Percentiles rank a stretch among this genome's conserved stretches.
Evolutionary conservation across 352 stramenopile genomes (phyloP).

Genomic region (Thalassiosira exigua): DNA sequence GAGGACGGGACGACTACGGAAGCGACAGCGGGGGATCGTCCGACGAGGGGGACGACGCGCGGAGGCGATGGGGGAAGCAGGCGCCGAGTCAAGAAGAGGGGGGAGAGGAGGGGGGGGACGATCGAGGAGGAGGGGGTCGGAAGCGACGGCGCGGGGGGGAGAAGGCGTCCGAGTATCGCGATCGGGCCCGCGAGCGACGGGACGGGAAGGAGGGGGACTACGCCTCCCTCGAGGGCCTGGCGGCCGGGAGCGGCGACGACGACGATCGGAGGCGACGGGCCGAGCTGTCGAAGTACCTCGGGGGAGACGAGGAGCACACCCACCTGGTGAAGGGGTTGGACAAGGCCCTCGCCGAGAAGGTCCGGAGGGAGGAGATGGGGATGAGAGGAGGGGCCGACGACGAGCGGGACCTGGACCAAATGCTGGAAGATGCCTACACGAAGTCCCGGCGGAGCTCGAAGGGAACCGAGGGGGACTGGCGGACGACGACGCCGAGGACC

Average conservation of each 20-base stretch:
- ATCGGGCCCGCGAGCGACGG: slow-evolving; percentile 78
- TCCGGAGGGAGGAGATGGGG: slow-evolving; percentile 84
- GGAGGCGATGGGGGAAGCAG: no score
- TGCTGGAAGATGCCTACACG: slow-evolving; percentile 36
- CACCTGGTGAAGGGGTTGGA: slow-evolving; percentile 91
- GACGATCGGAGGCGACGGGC: slow-evolving; percentile 22
- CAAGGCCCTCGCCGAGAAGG: slow-evolving; percentile 87
- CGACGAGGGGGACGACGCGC: no score
- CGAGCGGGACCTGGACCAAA: slow-evolving; percentile 39
- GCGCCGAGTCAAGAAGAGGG: no score
- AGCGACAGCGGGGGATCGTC: no score
- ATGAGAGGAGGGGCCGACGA: slow-evolving; percentile 7
- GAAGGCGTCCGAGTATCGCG: slow-evolving; percentile 62
- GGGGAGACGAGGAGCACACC: slow-evolving; percentile 88
- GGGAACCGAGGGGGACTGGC: no score
- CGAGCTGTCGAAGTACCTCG: slow-evolving; percentile 84
- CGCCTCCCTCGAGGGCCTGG: not conserved
- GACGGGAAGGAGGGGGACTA: slow-evolving; percentile 64
- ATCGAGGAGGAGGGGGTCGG: no score
- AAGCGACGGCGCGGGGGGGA: slow-evolving; percentile 42
- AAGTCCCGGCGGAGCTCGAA: slow-evolving; percentile 7
- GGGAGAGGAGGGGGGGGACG: no score
- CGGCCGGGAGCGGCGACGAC: not conserved
- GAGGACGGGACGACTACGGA: no score
- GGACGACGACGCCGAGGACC: slow-evolving; percentile 31